A percentile compares a stretch with the other conserved stretches of the same genome.
Conservation (phyloP, 2,329 filamentous ascomycete genomes). For the Beauveria bassiana region DNA sequence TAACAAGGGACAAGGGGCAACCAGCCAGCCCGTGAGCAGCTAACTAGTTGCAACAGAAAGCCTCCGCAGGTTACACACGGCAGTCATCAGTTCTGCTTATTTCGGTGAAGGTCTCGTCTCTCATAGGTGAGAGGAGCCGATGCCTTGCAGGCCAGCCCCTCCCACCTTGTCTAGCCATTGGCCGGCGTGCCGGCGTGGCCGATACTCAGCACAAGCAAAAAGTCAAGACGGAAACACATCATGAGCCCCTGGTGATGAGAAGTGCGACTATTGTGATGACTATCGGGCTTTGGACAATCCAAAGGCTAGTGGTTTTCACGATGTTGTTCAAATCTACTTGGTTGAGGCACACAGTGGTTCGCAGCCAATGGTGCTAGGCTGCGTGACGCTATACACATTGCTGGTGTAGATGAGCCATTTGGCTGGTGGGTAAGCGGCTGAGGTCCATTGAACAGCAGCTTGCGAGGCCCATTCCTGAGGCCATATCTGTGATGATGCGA, state of each 20-base stretch:
- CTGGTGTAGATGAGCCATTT: background rate
- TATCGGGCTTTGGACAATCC: background rate
- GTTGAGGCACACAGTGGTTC: background rate
- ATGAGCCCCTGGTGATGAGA: background rate
- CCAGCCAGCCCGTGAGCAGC: background rate
- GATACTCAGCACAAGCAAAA: too few species aligned
- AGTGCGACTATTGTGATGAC: background rate
- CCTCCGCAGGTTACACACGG: background rate
- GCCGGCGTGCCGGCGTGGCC: background rate
- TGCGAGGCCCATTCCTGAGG: background rate
- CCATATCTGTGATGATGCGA: background rate
- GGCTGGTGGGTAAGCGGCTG: background rate
- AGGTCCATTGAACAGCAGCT: background rate
- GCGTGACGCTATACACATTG: background rate
- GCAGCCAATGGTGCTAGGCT: background rate
- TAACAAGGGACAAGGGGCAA: background rate
- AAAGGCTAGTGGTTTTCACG: too few species aligned
- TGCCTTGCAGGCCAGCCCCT: conserved; percentile 2
- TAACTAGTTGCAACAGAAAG: background rate
- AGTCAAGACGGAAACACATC: background rate
- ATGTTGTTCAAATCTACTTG: background rate
- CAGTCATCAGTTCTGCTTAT: background rate
- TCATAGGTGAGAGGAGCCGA: background rate
- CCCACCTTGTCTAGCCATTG: background rate
- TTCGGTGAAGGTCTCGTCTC: conserved; percentile 4